Percentiles rank a stretch among this genome's conserved stretches.
Evolutionary conservation across 495 filamentous ascomycete species (phyloP).

Genomic region (Aspergillus campestris): DNA sequence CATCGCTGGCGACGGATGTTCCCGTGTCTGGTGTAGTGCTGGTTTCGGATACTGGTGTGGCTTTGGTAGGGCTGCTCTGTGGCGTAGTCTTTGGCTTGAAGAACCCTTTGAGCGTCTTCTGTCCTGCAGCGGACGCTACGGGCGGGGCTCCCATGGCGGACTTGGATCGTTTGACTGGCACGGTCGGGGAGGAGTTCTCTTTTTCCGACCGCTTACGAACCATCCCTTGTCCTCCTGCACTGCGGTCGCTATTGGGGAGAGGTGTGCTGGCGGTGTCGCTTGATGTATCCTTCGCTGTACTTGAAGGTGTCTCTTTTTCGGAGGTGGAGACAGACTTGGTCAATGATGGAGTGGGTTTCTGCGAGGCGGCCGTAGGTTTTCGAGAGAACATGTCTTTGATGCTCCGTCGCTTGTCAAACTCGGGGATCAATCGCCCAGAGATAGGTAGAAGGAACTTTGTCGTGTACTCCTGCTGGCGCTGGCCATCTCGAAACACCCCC

Average conservation of each 20-base stretch:
- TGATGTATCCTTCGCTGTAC: neutral
- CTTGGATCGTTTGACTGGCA: constrained; percentile 40
- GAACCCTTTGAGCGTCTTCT: constrained; percentile 75
- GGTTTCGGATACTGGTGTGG: too few species aligned
- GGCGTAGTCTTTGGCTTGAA: constrained; percentile 53
- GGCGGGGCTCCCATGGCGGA: constrained; percentile 18
- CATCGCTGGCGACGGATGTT: too few species aligned
- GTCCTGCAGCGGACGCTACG: constrained; percentile 38
- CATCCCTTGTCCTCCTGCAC: constrained; percentile 5
- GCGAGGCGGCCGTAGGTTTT: constrained; percentile 33
- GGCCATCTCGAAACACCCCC: constrained; percentile 64
- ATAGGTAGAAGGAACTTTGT: constrained; percentile 57
- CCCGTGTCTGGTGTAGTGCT: too few species aligned
- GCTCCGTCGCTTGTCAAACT: constrained; percentile 74
- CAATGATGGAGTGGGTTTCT: constrained; percentile 1
- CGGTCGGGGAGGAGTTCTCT: constrained; percentile 6
- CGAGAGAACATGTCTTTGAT: constrained; percentile 88
- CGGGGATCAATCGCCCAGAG: constrained; percentile 75
- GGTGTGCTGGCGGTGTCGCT: neutral
- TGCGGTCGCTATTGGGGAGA: neutral
- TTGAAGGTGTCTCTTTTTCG: neutral
- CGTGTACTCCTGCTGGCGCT: constrained; percentile 58
- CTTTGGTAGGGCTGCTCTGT: neutral
- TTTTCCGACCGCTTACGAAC: constrained; percentile 24
- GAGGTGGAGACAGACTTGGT: neutral